Base-by-base conservation (phyloP, 768 basidiomycete species). In the Suillus lakei region DNA sequence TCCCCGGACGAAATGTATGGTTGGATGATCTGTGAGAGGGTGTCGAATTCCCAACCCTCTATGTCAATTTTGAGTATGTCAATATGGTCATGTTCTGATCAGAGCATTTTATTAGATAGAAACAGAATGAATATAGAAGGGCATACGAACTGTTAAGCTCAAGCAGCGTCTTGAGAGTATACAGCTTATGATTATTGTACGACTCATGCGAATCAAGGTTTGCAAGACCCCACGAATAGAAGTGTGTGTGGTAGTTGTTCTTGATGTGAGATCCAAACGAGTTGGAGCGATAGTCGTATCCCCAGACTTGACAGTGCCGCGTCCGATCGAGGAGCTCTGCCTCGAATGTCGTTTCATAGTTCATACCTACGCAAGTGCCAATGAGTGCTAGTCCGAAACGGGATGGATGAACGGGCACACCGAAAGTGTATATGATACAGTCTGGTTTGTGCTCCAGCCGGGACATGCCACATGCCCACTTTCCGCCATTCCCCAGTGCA, bases 391-490 rank as follows among this genome's bases (percentile, higher is more conserved):
- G 60, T 12, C 34, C 32, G 18, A 54, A 38, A 39, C 12, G 5
- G 26, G 28, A 46, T 51, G 34, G 46, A 5, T 1, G 18, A 44
- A 62, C 6, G 44, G 50, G 56, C 71, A 69, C 70, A 87, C 88
- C 89, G 61, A 90, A 81, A 3, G 87, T 86, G 67, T 90, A 91
- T 61, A 91, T 76, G 55, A 89, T 73, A 69, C 89, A 89, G 55
- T 85, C 79, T 26, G 74, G 75, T 73, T 89, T 88, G 60, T 83
- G 77, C 61, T 78, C 77, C 6, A 90, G 75, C 4, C 84, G 80
- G 28, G 85, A 85, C 30, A 90, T 70, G 2, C 90, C 90, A 69
- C 90, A 90, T 18, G 88, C 80, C 86, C 87, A 91, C 76, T 90
- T 91, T 16, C 90, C 89, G 16, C 89, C 89, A 71, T 90, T 88